A percentile compares a stretch with the other conserved stretches of the same genome.
These are phyloP conservation scores for Asterophora lycoperdoides DNA, from an alignment of 768 basidiomycete genomes.

Conservation along the genomic window DNA sequence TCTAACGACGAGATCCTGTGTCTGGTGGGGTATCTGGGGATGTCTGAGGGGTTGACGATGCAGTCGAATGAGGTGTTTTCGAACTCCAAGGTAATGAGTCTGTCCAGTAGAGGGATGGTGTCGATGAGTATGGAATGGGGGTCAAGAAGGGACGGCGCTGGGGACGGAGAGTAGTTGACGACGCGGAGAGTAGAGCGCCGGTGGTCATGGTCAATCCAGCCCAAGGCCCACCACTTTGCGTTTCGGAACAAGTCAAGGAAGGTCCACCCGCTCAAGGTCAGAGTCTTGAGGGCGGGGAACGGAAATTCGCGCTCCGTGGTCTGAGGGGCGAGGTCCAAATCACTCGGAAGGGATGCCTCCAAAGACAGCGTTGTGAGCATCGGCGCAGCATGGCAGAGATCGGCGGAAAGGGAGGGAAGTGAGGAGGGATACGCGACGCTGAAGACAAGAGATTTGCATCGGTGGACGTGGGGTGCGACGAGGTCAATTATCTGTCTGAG, in stretches of 20 bases:
- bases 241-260: not conserved
- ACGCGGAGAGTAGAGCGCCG: not conserved
- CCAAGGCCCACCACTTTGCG: not conserved
- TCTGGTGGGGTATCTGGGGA: no score
- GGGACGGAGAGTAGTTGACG: not conserved
- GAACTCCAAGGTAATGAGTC: no score
- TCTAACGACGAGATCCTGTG: no score
- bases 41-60: no score
- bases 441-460: not conserved
- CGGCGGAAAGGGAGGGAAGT: slow-evolving; percentile 1
- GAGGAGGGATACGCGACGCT: slow-evolving; percentile 1
- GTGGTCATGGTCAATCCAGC: not conserved
- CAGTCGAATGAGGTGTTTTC: no score
- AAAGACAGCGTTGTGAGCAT: not conserved
- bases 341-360: not conserved
- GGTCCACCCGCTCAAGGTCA: no score
- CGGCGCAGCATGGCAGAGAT: not conserved
- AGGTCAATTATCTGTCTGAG: not conserved
- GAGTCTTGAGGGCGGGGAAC: no score
- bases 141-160: not conserved
- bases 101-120: no score
- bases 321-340: no score
- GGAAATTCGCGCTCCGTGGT: no score
- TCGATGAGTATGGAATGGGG: no score
- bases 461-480: not conserved